Percentiles rank a stretch among this genome's conserved stretches.
phyloP scores from a whole-genome alignment of 257 asterid genomes.

The Lavandula angustifolia region DNA sequence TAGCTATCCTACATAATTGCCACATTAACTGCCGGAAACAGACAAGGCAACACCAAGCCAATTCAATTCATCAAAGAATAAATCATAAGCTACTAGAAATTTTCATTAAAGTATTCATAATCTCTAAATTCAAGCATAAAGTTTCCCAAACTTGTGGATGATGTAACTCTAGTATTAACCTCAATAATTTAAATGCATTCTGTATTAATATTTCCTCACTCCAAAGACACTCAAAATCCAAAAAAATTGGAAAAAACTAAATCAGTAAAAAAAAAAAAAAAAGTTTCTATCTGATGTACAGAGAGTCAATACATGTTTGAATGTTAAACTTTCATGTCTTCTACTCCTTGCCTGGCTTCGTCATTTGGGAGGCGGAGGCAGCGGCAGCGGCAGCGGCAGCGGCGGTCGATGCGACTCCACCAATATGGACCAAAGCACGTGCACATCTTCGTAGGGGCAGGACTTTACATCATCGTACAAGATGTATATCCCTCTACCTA shows the following conservation, averaged over 20 bases:
- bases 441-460: constrained; percentile 92
- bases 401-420: constrained; percentile 69
- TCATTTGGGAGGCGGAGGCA: constrained; percentile 47
- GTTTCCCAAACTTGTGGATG: background rate
- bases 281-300: constrained; percentile 47
- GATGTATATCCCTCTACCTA: constrained; percentile 89
- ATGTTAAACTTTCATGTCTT: constrained; percentile 27
- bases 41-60: constrained; percentile 40
- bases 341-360: constrained; percentile 20
- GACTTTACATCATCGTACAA: constrained; percentile 95
- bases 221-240: constrained; percentile 35
- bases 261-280: constrained; percentile 4
- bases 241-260: background rate
- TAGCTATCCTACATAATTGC: constrained; percentile 32
- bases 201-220: constrained; percentile 32
- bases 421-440: constrained; percentile 88
- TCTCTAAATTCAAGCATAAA: background rate
- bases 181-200: constrained; percentile 43
- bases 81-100: background rate
- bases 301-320: constrained; percentile 28
- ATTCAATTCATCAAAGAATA: constrained; percentile 1
- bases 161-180: constrained; percentile 21
- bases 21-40: constrained; percentile 39
- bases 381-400: background rate
- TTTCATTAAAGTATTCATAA: too few relatives aligned